A percentile compares a stretch with the other conserved stretches of the same genome.
These are phyloP conservation scores for Pyrus hybrid DNA, from an alignment of 331 rosid species.

Conservation along the genomic window DNA sequence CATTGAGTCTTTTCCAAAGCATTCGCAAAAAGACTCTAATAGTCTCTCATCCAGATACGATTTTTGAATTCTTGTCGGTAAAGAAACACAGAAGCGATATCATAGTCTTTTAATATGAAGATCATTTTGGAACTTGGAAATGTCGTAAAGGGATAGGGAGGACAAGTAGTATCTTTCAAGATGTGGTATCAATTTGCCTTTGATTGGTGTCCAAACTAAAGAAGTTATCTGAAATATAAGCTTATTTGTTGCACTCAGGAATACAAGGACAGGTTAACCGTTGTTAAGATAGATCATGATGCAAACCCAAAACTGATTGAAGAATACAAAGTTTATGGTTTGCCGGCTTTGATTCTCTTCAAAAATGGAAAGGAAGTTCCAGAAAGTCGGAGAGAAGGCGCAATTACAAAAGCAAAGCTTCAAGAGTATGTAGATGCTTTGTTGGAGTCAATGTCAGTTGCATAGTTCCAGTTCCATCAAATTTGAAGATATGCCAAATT, in stretches of 20 bases:
- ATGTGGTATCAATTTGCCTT: background rate
- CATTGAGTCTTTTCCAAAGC: background rate
- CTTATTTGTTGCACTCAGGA: conserved; percentile 33
- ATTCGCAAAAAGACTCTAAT: background rate
- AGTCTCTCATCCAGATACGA: background rate
- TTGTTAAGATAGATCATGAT: conserved; percentile 81
- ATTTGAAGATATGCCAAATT: background rate
- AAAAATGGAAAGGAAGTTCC: conserved; percentile 72
- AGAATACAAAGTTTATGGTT: conserved; percentile 74
- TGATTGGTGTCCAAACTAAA: background rate
- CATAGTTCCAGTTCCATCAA: conserved; percentile 20
- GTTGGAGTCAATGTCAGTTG: conserved; percentile 48
- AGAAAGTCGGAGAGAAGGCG: conserved; percentile 84
- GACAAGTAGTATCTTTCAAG: background rate
- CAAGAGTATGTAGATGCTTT: conserved; percentile 58
- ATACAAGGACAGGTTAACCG: conserved; percentile 60
- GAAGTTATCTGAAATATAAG: background rate
- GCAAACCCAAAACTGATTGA: conserved; percentile 63
- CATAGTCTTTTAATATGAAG: background rate
- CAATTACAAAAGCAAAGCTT: conserved; percentile 71
- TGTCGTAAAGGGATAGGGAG: background rate
- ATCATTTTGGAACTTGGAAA: background rate
- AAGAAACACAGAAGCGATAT: background rate
- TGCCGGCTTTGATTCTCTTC: conserved; percentile 73
- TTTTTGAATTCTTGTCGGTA: background rate